phyloP scores from a whole-genome alignment of 257 asterid genomes.

The Solanum pimpinellifolium region DNA sequence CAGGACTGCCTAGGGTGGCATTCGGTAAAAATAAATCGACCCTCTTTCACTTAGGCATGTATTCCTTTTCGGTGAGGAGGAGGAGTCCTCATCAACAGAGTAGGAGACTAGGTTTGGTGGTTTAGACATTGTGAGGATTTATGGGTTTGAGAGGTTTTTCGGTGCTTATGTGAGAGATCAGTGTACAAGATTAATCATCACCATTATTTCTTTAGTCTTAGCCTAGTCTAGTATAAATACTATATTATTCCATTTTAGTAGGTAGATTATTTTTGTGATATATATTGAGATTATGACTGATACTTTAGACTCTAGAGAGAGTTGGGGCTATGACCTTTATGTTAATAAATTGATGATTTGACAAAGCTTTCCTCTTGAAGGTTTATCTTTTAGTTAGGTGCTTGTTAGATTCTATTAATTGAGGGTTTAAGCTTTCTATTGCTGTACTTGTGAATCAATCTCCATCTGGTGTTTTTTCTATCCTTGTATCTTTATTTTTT shows the following conservation, averaged over 20 bases:
- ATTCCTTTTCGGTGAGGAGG: too few species aligned
- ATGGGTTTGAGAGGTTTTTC: background rate
- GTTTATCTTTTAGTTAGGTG: background rate
- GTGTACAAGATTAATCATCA: background rate
- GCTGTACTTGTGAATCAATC: background rate
- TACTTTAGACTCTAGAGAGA: background rate
- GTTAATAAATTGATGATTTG: background rate
- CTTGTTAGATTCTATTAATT: background rate
- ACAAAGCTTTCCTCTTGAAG: background rate
- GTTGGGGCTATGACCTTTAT: background rate
- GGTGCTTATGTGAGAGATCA: background rate
- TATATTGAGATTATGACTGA: background rate
- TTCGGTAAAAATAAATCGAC: too few species aligned
- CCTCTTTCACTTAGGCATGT: too few species aligned
- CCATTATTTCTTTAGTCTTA: background rate
- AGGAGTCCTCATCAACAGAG: background rate
- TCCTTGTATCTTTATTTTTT: background rate
- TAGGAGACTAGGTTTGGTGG: background rate
- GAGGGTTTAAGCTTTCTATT: background rate
- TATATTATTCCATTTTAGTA: background rate
- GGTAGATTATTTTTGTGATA: background rate
- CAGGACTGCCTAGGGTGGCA: too few species aligned
- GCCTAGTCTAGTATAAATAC: background rate
- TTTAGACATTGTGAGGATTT: background rate
- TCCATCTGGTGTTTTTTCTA: background rate